Conservation (phyloP, 495 filamentous ascomycete genomes). For the Bacidia rubella region DNA sequence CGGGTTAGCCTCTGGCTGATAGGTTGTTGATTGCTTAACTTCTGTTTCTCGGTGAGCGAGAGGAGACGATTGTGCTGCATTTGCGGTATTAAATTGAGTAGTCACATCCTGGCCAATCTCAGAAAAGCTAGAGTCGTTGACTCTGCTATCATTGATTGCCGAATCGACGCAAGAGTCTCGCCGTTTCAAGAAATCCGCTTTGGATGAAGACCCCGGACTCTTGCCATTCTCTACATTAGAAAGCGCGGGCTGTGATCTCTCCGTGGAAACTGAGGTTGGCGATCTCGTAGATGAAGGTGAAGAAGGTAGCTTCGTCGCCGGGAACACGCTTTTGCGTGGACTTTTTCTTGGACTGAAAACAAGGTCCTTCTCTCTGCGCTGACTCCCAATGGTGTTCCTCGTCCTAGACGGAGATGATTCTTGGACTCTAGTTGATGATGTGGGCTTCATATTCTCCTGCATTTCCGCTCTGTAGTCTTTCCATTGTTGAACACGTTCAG, state of each 20-base stretch:
- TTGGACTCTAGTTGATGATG: conserved; percentile 10
- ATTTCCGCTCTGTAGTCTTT: conserved; percentile 45
- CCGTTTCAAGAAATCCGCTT: background rate
- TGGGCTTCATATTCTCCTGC: conserved; percentile 20
- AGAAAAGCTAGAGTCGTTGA: conserved; percentile 4
- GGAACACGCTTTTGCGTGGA: conserved; percentile 6
- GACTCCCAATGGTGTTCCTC: background rate
- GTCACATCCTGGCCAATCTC: background rate
- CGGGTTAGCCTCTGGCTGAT: too few species aligned
- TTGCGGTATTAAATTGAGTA: background rate
- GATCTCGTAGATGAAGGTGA: background rate
- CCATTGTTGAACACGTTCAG: conserved; percentile 55
- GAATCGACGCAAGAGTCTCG: background rate
- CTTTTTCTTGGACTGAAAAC: conserved; percentile 35
- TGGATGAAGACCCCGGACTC: too few species aligned
- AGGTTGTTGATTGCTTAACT: too few species aligned
- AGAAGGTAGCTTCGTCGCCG: background rate
- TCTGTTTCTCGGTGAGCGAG: too few species aligned
- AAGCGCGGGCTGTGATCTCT: too few species aligned
- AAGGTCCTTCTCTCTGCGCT: conserved; percentile 31
- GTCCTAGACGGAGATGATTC: background rate
- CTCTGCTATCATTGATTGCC: background rate
- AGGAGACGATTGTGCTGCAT: too few species aligned
- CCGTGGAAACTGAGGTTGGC: too few species aligned
- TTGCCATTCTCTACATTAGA: too few species aligned